These are phyloP conservation scores for Tetradesmus lagerheimii DNA, from an alignment of 139 green algal genomes.

Conservation along the genomic window DNA sequence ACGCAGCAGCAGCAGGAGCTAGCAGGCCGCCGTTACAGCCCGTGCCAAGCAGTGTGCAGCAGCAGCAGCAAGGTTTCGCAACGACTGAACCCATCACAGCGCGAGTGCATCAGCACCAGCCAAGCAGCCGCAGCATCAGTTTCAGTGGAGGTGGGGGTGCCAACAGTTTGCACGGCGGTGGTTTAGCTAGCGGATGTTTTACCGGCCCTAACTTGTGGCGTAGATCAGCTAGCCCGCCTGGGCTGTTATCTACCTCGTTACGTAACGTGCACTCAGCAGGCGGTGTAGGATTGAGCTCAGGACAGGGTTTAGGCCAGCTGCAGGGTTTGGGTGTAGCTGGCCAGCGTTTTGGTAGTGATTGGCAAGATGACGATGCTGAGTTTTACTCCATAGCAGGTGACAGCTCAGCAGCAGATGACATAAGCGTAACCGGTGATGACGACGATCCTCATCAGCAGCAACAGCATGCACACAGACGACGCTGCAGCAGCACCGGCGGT, in stretches of 20 bases:
- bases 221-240: neutral
- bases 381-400: conserved; percentile 56
- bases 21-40: neutral
- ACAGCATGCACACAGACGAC: neutral
- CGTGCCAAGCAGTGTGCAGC: neutral
- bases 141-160: neutral
- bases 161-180: neutral
- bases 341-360: neutral
- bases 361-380: conserved; percentile 47
- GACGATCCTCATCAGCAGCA: neutral
- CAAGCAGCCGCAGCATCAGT: neutral
- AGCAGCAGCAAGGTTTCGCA: neutral
- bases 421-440: neutral
- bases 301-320: neutral
- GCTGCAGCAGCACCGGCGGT: neutral
- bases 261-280: neutral
- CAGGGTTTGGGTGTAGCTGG: neutral
- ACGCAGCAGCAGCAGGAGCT: neutral
- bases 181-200: neutral
- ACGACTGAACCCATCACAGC: too few relatives aligned
- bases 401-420: conserved; percentile 12
- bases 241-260: neutral
- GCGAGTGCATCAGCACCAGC: neutral
- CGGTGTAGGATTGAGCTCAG: neutral
- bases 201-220: neutral